These are phyloP conservation scores for Ochetophila trinervis DNA, from an alignment of 306 rosid species.

Conservation along the genomic window DNA sequence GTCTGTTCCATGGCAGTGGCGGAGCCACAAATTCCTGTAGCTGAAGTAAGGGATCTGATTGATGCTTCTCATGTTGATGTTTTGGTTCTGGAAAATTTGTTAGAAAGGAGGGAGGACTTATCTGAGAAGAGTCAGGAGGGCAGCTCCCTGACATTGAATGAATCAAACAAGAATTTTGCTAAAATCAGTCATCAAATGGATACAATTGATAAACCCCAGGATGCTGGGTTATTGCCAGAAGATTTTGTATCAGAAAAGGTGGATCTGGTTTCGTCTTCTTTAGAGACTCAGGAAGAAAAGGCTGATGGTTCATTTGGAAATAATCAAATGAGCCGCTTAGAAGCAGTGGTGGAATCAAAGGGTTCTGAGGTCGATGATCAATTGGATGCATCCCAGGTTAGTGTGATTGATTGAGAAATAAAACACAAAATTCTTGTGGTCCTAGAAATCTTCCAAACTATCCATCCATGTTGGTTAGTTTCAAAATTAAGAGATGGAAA, in stretches of 20 bases:
- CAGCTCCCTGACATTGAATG: conserved; percentile 12
- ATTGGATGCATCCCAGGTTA: conserved; percentile 29
- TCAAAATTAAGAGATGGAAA: background rate
- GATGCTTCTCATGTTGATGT: conserved; percentile 12
- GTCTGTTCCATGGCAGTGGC: conserved; percentile 2
- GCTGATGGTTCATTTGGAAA: conserved; percentile 9
- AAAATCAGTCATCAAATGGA: conserved; percentile 11
- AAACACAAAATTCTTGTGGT: background rate
- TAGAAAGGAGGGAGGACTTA: conserved; percentile 3
- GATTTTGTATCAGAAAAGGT: conserved; percentile 5
- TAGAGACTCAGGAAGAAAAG: conserved; percentile 7
- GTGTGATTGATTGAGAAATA: conserved; percentile 19
- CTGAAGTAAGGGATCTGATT: conserved; percentile 17
- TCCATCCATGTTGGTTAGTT: conserved; percentile 7
- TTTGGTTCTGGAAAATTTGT: conserved; percentile 1
- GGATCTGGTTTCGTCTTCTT: background rate
- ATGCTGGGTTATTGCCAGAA: background rate
- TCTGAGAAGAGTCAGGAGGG: conserved; percentile 13
- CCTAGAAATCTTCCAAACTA: conserved; percentile 5
- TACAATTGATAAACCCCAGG: conserved; percentile 10
- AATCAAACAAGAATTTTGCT: conserved; percentile 15
- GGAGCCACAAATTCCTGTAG: conserved; percentile 14
- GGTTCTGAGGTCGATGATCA: conserved; percentile 16
- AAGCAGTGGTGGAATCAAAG: conserved; percentile 12
- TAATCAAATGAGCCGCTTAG: conserved; percentile 11